Base-by-base conservation (phyloP, 176 grass and related monocot species). In the Oryza glaberrima region DNA sequence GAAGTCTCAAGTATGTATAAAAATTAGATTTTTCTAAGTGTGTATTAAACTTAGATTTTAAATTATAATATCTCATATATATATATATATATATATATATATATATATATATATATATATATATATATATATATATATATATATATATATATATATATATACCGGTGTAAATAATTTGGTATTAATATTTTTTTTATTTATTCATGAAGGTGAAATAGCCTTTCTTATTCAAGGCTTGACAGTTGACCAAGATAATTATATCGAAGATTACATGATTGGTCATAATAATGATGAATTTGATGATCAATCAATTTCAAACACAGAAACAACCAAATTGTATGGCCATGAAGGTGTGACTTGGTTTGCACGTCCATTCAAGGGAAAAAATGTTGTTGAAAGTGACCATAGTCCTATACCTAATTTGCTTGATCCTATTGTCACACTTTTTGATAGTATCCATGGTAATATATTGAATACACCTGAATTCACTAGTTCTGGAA, bases 201-300 rank as follows among this genome's bases (percentile, higher is more conserved):
- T 73, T 81, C 61, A 63, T 82, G 70, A 40, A 94, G 89, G 83
- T 68, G 92, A 94, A 89, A 94, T 91, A 80, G 86, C 83, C 25
- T 84, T 86, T 81, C 80, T 94, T 81, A 81, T 91, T 14, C 89
- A 94, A 83, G 68, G 86, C 9, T 77, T 82, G 1, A 58, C 34
- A 19, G 90, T 86, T 73, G 83, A 86, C 6, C 9, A 67, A 9
- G 61, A 85, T 48, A 85, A 73, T 12, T 52, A 65, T n/a, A 92
- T 92, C 6, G 90, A 92, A 65, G 83, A 91, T 52, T 94, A 94
- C 77, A 83, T 94, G 66, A 91, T 94, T 77, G 77, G 86, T 44
- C 81, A 86, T n/a, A 71, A 85, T 45, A 83, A 86, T 7, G 48
- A 67, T 12, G 67, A 9, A 12, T 64, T 69, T 70, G 77, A 81